Conservation (phyloP, 2,329 filamentous ascomycete genomes). For the Dothistroma pini region DNA sequence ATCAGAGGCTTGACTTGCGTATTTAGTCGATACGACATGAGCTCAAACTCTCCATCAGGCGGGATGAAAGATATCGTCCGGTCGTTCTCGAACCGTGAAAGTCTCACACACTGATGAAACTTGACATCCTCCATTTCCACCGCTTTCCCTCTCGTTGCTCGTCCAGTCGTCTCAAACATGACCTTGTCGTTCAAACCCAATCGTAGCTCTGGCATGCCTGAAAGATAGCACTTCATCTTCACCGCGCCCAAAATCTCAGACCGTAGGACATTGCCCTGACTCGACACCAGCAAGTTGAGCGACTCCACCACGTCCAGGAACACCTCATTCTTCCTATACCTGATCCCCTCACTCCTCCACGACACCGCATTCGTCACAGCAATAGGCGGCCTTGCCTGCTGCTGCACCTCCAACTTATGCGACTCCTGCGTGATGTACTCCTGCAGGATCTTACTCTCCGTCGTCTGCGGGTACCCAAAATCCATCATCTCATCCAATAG, state of each 20-base stretch:
- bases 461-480: conserved; percentile 98
- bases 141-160: conserved; percentile 89
- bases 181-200: conserved; percentile 97
- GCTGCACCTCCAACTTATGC: conserved; percentile 87
- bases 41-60: conserved; percentile 97
- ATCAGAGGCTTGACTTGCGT: conserved; percentile 98
- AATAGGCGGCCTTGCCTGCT: conserved; percentile 83
- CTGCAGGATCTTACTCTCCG: conserved; percentile 96
- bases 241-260: conserved; percentile 95
- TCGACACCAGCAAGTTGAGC: conserved; percentile 89
- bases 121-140: conserved; percentile 99
- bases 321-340: conserved; percentile 99
- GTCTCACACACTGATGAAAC: conserved; percentile 95
- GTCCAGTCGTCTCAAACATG: conserved; percentile 98
- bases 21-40: conserved; percentile 98
- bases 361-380: conserved; percentile 98
- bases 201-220: conserved; percentile 94
- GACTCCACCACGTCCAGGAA: conserved; percentile 98
- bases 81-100: conserved; percentile 97
- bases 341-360: conserved; percentile 96
- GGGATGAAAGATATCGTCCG: conserved; percentile 98
- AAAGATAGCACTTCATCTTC: conserved; percentile 99
- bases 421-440: conserved; percentile 97
- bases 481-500: conserved; percentile 99
- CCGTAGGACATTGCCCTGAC: conserved; percentile 89